A percentile compares a stretch with the other conserved stretches of the same genome.
Evolutionary conservation across 495 filamentous ascomycete genomes (phyloP).

Genomic region (Evansstolkia leycettana): DNA sequence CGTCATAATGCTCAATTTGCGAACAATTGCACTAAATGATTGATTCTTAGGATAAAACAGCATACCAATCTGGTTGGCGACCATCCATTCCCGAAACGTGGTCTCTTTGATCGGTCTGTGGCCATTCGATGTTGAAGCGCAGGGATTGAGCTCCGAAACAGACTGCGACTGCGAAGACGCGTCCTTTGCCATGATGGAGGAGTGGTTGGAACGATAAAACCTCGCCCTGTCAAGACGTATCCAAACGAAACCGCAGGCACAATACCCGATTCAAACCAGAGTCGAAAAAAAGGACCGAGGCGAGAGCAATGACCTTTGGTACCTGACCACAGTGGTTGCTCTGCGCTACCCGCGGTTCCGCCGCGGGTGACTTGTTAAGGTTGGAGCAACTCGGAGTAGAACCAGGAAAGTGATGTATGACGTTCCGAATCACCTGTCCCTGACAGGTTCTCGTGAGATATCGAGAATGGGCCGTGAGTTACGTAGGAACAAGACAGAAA

Average conservation of each 20-base stretch:
- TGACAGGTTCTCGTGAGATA: too few relatives aligned
- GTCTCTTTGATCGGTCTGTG: slow-evolving; percentile 28
- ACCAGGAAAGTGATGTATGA: not conserved
- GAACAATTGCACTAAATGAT: not conserved
- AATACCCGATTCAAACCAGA: too few relatives aligned
- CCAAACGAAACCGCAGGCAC: too few relatives aligned
- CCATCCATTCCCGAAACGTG: slow-evolving; percentile 39
- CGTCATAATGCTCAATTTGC: not conserved
- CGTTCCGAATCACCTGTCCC: too few relatives aligned
- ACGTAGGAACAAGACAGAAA: too few relatives aligned
- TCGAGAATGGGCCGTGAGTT: too few relatives aligned
- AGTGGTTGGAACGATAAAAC: not conserved
- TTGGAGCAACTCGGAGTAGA: not conserved
- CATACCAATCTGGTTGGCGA: slow-evolving; percentile 42
- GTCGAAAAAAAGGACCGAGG: slow-evolving; percentile 10
- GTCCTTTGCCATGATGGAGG: slow-evolving; percentile 24
- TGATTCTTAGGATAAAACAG: not conserved
- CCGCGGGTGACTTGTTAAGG: not conserved
- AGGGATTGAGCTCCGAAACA: slow-evolving; percentile 29
- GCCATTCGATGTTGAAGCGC: slow-evolving; percentile 25
- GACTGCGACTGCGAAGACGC: slow-evolving; percentile 14
- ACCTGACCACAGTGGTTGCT: not conserved
- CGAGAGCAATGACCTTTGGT: not conserved
- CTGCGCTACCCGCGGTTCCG: not conserved
- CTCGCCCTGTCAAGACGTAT: too few relatives aligned